phyloP scores from a whole-genome alignment of 2,329 filamentous ascomycete species.

The Gaeumannomyces tritici region DNA sequence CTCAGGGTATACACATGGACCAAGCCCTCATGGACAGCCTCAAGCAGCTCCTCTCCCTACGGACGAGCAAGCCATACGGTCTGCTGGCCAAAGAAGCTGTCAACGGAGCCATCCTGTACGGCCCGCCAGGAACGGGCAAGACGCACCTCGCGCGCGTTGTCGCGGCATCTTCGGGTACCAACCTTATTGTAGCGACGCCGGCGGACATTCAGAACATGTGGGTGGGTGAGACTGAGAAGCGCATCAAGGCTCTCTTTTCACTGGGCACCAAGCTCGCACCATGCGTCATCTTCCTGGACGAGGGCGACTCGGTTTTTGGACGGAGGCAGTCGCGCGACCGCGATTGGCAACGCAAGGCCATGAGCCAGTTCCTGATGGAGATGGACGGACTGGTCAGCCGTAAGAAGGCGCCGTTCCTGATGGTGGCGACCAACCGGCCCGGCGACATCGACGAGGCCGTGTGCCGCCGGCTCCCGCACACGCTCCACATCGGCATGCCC shows the following conservation, averaged over 20 bases:
- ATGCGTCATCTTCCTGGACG: conserved; percentile 94
- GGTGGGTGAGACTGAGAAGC: conserved; percentile 88
- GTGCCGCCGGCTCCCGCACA: conserved; percentile 82
- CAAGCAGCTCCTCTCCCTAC: neutral
- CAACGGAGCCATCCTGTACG: conserved; percentile 83
- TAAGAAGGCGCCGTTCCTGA: conserved; percentile 78
- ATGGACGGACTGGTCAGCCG: conserved; percentile 2
- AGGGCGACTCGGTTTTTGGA: conserved; percentile 54
- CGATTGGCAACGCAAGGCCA: conserved; percentile 45
- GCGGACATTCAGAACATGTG: conserved; percentile 91
- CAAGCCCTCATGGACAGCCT: neutral
- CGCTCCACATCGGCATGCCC: conserved; percentile 78
- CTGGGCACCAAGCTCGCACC: conserved; percentile 79
- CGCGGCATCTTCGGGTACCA: conserved; percentile 84
- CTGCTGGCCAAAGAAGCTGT: neutral
- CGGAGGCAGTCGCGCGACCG: conserved; percentile 30
- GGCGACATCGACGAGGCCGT: conserved; percentile 83
- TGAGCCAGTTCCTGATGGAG: conserved; percentile 3
- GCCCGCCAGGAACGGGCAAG: conserved; percentile 89
- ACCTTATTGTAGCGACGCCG: conserved; percentile 95
- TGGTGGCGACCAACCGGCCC: conserved; percentile 93
- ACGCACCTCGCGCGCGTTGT: conserved; percentile 93
- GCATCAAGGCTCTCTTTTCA: conserved; percentile 81
- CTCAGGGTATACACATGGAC: neutral
- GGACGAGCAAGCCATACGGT: neutral